Base-by-base conservation (phyloP, 2,329 filamentous ascomycete genomes). In the Scedosporium minutisporum region DNA sequence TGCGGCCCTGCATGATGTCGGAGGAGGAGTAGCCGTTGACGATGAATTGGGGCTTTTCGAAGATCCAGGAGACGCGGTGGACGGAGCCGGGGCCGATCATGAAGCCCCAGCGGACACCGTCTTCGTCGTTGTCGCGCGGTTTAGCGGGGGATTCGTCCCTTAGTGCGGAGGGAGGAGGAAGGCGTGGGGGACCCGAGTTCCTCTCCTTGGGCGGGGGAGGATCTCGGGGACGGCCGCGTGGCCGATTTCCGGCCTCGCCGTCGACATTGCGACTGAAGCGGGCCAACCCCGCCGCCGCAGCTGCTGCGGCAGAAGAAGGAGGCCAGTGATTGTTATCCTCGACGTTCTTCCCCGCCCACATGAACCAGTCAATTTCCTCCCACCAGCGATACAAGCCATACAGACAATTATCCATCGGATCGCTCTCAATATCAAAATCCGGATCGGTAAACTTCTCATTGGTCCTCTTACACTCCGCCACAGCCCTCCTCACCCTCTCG, bases 351-450 rank as follows among this genome's bases (percentile, higher is more conserved):
- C 16, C 25, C 92, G 88, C 2, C 63, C 21, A 83, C 74, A 42
- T 80, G 84, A 68, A 90, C 88, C 65, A 92, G 18, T 60, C 42
- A 16, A 46, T 46, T 3, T 46, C 42, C 42, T 46, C 44, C 60
- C 48, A 57, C 44, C 25, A 27, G 33, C 55, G 62, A 59, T 53
- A 18, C 23, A 65, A 57, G 23, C 57, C 63, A 53, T 61, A 68
- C 33, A 78, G 71, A 53, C 76, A 78, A 65, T 78, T 77, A 21
- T 68, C 60, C 10, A 77, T 79, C 63, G 76, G 78, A 71, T 93
- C 90, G 41, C 83, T 78, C 70, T 95, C 91, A 59, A 96, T 85
- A 71, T 96, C 89, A 70, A 96, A 96, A 71, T 95, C 86, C 18
- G 87, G 84, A 70, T 96, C 91, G 16, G 87, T 83, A 71, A 95